Conservation (phyloP, 108 stramenopile species). For the Conticribra weissflogii region DNA sequence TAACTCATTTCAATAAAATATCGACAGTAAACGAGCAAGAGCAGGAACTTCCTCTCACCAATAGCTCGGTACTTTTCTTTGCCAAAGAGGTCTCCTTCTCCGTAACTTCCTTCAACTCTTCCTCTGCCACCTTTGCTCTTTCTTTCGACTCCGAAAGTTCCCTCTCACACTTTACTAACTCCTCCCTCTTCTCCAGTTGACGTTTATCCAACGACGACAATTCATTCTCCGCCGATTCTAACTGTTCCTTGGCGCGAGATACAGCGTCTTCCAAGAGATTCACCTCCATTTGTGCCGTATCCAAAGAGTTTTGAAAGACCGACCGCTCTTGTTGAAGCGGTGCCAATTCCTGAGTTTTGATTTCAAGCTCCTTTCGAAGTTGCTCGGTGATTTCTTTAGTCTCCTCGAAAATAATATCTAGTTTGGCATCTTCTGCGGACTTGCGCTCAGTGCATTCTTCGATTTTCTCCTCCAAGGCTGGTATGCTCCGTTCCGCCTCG, state of each 20-base stretch:
- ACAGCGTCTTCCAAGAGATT: conserved; percentile 83
- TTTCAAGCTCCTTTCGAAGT: conserved; percentile 85
- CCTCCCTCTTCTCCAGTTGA: conserved; percentile 57
- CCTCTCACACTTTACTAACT: conserved; percentile 50
- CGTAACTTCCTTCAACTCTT: conserved; percentile 59
- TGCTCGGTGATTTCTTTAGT: conserved; percentile 77
- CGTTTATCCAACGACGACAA: conserved; percentile 65
- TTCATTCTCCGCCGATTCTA: conserved; percentile 76
- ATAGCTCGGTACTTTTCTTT: conserved; percentile 54
- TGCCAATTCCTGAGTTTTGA: conserved; percentile 85
- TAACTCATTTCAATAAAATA: background rate
- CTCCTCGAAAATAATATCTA: conserved; percentile 82
- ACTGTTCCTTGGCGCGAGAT: conserved; percentile 69
- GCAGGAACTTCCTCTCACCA: conserved; percentile 57
- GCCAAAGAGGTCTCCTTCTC: conserved; percentile 56
- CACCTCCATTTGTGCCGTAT: conserved; percentile 84
- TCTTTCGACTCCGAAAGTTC: conserved; percentile 56
- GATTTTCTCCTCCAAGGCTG: conserved; percentile 66
- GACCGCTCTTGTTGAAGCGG: conserved; percentile 83
- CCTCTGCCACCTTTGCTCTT: conserved; percentile 53
- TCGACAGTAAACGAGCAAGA: background rate
- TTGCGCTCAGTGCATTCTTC: conserved; percentile 52
- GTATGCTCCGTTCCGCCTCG: conserved; percentile 69
- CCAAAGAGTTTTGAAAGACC: conserved; percentile 73
- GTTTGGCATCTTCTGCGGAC: conserved; percentile 67